Conservation (phyloP, 352 stramenopile species). For the Globisporangium canariense region DNA sequence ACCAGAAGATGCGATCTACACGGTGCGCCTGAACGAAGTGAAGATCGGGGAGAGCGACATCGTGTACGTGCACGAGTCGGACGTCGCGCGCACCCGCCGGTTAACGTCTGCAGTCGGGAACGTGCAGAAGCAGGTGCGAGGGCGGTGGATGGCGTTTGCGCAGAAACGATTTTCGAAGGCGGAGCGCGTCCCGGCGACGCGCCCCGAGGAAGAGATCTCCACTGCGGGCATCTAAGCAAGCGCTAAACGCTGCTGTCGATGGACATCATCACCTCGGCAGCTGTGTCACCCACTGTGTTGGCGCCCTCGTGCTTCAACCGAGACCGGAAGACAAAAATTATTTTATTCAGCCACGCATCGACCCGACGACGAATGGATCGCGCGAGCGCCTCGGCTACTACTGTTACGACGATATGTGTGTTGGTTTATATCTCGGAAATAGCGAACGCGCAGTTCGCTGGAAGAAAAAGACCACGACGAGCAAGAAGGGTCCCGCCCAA, state of each 20-base stretch:
- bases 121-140: conserved; percentile 45
- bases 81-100: conserved; percentile 44
- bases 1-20: conserved; percentile 69
- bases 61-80: conserved; percentile 73
- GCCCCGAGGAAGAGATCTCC: conserved; percentile 41
- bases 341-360: conserved; percentile 19
- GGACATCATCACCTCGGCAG: not conserved
- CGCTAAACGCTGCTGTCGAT: not conserved
- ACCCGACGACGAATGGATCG: conserved; percentile 5
- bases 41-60: conserved; percentile 45
- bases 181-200: conserved; percentile 39
- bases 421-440: conserved; percentile 5
- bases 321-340: conserved; percentile 15
- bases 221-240: conserved; percentile 47
- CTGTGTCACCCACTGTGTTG: no score
- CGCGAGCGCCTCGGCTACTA: conserved; percentile 7
- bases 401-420: conserved; percentile 8
- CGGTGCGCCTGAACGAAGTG: conserved; percentile 51
- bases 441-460: conserved; percentile 1
- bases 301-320: not conserved
- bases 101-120: conserved; percentile 46
- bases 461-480: conserved; percentile 9
- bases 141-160: conserved; percentile 43
- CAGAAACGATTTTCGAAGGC: conserved; percentile 22
- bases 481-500: not conserved